Evolutionary conservation across 148 eudicot genomes (phyloP), one percentile per base, ranked within the genome.

Genomic region (Mesembryanthemum crystallinum): DNA sequence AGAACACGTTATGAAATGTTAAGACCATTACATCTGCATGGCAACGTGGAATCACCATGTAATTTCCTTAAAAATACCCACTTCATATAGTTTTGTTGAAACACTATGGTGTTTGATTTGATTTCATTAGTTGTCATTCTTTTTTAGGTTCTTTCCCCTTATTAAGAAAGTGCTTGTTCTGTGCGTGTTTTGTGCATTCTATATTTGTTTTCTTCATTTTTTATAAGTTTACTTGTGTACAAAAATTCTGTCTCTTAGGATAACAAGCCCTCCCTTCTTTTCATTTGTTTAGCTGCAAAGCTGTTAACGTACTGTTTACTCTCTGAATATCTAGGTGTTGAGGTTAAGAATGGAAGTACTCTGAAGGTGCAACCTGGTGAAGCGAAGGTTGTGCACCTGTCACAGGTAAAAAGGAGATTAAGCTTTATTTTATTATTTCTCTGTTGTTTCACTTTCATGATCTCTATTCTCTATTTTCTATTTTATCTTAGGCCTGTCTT

Each of bases 341-440:
- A 91, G 75, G 89, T 91, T 61, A 87, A 91, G 77, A 76, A 78
- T 81, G 96, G 93, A 69, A 70, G 86, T 54, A 63, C 91, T 27
- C 35, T 80, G 25, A 71, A 72, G 73, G 91, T 91, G 67, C 57
- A 83, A 71, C 88, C 89, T 61, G 82, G 82, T 68, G 78, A 81
- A 20, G 86, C 76, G 55, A 83, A 70, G 87, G 73, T 86, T 72
- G 67, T 91, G 75, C 93, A 89, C 83, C 85, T 91, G 60, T 91
- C 97, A 29, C 97, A 88, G 97, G 93, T 91, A 58, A 35, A 69
- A 20, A 60, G 43, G 51, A 39, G 11, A 27, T 68, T 32, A 20
- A 29, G n/a, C 28, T 68, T 7, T 27, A 5, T 28, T 72, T 57
- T 6, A 12, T 24, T 51, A 39, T 29, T 24, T 27, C 33, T 61